A percentile compares a stretch with the other conserved stretches of the same genome.
phyloP scores from a whole-genome alignment of 2,329 filamentous ascomycete species.

The Beauveria sp. region DNA sequence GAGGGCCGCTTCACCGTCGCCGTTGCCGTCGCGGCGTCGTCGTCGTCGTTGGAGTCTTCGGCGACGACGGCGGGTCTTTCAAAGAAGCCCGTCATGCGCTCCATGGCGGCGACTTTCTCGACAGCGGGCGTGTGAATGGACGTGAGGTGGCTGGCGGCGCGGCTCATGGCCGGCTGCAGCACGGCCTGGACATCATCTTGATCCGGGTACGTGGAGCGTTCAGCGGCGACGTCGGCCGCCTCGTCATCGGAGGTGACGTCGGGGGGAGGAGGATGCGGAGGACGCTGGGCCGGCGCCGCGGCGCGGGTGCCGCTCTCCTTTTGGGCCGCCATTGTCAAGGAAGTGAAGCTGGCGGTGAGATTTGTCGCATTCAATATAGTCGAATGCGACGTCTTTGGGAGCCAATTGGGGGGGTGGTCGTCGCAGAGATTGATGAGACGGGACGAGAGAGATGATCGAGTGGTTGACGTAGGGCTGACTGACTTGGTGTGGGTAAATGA shows the following conservation, averaged over 20 bases:
- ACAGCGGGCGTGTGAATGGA: conserved; percentile 47
- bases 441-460: not conserved
- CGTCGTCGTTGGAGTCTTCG: conserved; percentile 14
- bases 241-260: conserved; percentile 10
- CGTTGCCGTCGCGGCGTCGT: not conserved
- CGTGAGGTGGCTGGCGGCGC: conserved; percentile 47
- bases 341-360: not conserved
- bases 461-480: no score
- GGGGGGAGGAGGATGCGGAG: not conserved
- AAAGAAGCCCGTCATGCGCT: conserved; percentile 25
- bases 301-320: not conserved
- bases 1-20: not conserved
- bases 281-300: no score
- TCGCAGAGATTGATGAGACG: not conserved
- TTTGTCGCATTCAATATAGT: not conserved
- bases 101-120: conserved; percentile 51
- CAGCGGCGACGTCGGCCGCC: conserved; percentile 19
- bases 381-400: no score
- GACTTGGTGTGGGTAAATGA: not conserved
- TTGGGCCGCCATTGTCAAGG: not conserved
- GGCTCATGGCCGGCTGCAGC: conserved; percentile 52
- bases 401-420: no score
- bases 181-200: conserved; percentile 52
- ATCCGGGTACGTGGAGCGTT: conserved; percentile 34
- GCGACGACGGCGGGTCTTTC: conserved; percentile 14